Evolutionary conservation across 2,329 filamentous ascomycete genomes (phyloP), one percentile per base, ranked within the genome.

Genomic region (Paecilomyces fulvus): DNA sequence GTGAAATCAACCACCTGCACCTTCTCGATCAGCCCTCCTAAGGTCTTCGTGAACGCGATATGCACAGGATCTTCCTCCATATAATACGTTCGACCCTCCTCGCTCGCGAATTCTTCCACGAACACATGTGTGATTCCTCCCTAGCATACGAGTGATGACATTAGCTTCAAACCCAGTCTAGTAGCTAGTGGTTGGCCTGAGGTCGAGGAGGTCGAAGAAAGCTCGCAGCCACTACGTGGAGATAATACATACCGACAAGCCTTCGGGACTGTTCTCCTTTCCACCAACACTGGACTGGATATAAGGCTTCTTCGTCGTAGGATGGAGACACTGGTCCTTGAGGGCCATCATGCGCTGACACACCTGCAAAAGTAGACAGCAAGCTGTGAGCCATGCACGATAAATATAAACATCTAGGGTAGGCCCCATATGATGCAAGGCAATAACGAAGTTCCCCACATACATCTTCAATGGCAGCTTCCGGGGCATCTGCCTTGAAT

Each of bases 1-100:
- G 25, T 23, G 48, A 49, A 49, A 49, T 49, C 48, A 12, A 49
- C 48, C 20, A 49, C 48, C 48, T 49, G 48, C 3, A n/a, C 21
- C 10, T 49, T 23, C 12, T 49, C 48, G 12, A 49, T 6, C 20
- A 25, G 4, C 9, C 10, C 48, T 4, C 48, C 21, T 6, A 49
- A 17, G 25, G 10, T 21, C n/a, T 49, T 10, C 21, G 9, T 73
- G 62, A 86, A 87, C 0, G 70, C 79, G 28, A 77, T 67, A 64
- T 88, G 85, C 8, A 72, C 79, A 4, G 83, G 82, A 61, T 88
- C 85, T 37, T 81, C 71, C 55, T 80, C 71, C 11, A 86, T 66
- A 64, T 88, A 88, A 64, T 87, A 88, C 56, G 81, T 76, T 43
- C 84, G 75, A 65, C 88, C 85, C 59, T 81, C 77, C 31, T 75